phyloP scores from a whole-genome alignment of 2,329 filamentous ascomycete genomes.

The Nannizziopsis barbatae region DNA sequence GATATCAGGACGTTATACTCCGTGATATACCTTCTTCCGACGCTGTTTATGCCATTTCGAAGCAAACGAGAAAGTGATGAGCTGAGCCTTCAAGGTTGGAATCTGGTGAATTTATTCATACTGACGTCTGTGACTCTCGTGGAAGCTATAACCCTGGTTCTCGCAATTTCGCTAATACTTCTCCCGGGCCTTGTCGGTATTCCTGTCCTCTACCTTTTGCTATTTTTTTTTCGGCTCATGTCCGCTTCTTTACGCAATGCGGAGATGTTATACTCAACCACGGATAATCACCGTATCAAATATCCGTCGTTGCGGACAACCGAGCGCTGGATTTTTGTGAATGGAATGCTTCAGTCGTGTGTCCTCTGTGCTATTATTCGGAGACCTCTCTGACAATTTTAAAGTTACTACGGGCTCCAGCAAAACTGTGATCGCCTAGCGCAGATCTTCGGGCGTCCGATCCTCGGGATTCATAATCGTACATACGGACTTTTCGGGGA shows the following conservation, averaged over 20 bases:
- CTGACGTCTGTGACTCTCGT: slow-evolving; percentile 10
- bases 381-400: not conserved
- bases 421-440: slow-evolving; percentile 60
- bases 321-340: slow-evolving; percentile 17
- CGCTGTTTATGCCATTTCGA: slow-evolving; percentile 10
- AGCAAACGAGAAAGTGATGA: slow-evolving; percentile 11
- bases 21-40: slow-evolving; percentile 12
- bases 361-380: slow-evolving; percentile 1
- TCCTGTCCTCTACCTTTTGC: slow-evolving; percentile 1
- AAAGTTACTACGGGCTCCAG: slow-evolving; percentile 52
- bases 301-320: not conserved
- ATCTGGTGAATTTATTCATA: slow-evolving; percentile 9
- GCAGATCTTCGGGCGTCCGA: slow-evolving; percentile 57
- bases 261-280: slow-evolving; percentile 5
- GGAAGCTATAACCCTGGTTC: slow-evolving; percentile 3
- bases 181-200: slow-evolving; percentile 14
- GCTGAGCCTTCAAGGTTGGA: slow-evolving; percentile 9
- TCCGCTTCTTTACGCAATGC: slow-evolving; percentile 12
- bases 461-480: slow-evolving; percentile 64
- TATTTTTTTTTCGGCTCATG: slow-evolving; percentile 8
- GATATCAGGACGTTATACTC: slow-evolving; percentile 12
- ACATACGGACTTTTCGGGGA: slow-evolving; percentile 68
- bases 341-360: slow-evolving; percentile 16
- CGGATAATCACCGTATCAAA: not conserved
- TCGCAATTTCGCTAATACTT: not conserved